Evolutionary conservation across 306 rosid species (phyloP).

Genomic region (Rosa chinensis): DNA sequence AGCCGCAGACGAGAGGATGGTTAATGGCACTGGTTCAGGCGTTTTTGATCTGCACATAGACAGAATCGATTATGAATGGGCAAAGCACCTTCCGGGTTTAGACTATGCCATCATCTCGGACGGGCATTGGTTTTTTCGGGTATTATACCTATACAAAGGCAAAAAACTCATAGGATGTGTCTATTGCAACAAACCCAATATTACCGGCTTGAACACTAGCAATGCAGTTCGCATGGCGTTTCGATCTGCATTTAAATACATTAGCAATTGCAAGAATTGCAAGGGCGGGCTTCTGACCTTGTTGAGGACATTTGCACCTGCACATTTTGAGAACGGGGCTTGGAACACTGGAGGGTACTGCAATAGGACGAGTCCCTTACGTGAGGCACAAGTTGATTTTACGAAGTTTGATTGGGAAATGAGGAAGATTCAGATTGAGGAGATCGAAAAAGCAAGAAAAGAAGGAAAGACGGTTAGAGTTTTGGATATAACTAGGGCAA

Average conservation of each 20-base stretch:
- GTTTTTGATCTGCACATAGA: constrained; percentile 59
- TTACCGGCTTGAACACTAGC: constrained; percentile 33
- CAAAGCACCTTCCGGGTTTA: constrained; percentile 40
- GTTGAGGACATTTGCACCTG: constrained; percentile 80
- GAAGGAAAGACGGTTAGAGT: constrained; percentile 42
- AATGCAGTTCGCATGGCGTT: constrained; percentile 52
- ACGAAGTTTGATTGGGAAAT: constrained; percentile 51
- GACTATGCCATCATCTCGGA: constrained; percentile 68
- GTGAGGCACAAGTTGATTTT: constrained; percentile 32
- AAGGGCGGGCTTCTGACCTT: constrained; percentile 34
- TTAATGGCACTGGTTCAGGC: constrained; percentile 63
- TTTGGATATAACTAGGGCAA: constrained; percentile 68
- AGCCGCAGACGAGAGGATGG: constrained; percentile 58
- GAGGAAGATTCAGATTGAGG: constrained; percentile 62
- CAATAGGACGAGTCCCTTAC: constrained; percentile 57
- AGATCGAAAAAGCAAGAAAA: constrained; percentile 43
- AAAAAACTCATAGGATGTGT: constrained; percentile 50
- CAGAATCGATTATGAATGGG: constrained; percentile 58
- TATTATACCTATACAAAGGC: constrained; percentile 47
- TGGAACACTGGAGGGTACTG: constrained; percentile 90
- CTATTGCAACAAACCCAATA: constrained; percentile 54
- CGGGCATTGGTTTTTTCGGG: constrained; percentile 84
- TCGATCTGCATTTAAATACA: constrained; percentile 44
- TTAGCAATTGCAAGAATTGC: constrained; percentile 46
- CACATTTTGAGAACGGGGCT: constrained; percentile 72